Evolutionary conservation across 2,329 filamentous ascomycete species (phyloP).

Genomic region (Biscogniauxia sp.): DNA sequence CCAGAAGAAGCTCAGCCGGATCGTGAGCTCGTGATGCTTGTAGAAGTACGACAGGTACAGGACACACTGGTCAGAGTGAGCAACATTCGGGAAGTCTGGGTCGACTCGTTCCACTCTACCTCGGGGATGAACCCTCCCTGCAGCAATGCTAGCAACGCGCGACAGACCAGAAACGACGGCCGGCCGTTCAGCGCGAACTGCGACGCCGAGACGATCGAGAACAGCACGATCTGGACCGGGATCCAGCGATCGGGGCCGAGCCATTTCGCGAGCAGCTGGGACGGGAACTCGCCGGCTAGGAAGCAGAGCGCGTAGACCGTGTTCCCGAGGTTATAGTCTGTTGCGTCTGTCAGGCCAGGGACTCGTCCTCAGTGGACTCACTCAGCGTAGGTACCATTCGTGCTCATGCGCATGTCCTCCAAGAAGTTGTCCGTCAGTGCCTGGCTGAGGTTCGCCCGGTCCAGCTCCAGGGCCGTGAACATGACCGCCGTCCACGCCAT

Average conservation of each 20-base stretch:
- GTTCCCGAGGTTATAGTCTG: conserved; percentile 52
- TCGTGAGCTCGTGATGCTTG: conserved; percentile 36
- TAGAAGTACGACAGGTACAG: conserved; percentile 35
- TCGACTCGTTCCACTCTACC: conserved; percentile 10
- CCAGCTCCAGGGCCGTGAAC: conserved; percentile 51
- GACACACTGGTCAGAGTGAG: conserved; percentile 22
- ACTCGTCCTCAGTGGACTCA: not conserved
- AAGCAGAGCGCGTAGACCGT: conserved; percentile 54
- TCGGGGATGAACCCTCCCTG: conserved; percentile 34
- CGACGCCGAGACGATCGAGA: conserved; percentile 28
- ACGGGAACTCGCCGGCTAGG: conserved; percentile 57
- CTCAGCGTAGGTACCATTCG: conserved; percentile 39
- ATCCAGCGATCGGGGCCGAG: conserved; percentile 32
- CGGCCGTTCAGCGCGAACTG: conserved; percentile 26
- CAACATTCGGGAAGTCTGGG: not conserved
- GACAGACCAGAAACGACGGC: conserved; percentile 25
- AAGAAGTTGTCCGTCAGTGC: conserved; percentile 49
- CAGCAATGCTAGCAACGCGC: conserved; percentile 27
- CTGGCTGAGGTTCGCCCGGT: conserved; percentile 46
- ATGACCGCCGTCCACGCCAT: conserved; percentile 48
- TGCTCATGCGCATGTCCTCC: conserved; percentile 40
- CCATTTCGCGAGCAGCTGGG: conserved; percentile 58
- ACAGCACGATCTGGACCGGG: conserved; percentile 28
- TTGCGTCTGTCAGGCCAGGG: not conserved
- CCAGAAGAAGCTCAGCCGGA: conserved; percentile 39